phyloP scores from a whole-genome alignment of 805 yeast genomes.

The Sungouiozyma ichnusensis region DNA sequence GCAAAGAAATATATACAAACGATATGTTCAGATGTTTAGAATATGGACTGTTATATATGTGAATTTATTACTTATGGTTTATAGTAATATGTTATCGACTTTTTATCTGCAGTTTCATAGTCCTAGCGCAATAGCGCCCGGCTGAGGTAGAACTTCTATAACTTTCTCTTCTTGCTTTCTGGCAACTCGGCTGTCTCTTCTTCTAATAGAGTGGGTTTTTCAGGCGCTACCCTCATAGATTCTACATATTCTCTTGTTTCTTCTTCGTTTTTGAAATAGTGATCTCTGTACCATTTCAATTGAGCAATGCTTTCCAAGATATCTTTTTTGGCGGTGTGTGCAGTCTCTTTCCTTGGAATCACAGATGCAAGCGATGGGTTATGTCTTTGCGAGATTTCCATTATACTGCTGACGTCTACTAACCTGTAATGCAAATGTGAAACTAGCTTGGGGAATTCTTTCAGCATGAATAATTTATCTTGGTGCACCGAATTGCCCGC shows the following conservation, averaged over 20 bases:
- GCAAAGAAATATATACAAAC: too few relatives aligned
- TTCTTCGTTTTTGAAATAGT: slow-evolving; percentile 38
- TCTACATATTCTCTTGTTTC: slow-evolving; percentile 11
- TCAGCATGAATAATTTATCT: slow-evolving; percentile 76
- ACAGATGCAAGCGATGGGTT: slow-evolving; percentile 48
- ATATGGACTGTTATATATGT: too few relatives aligned
- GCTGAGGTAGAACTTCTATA: background rate
- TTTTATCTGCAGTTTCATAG: too few relatives aligned
- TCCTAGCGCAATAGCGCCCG: too few relatives aligned
- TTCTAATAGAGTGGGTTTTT: background rate
- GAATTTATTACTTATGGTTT: too few relatives aligned
- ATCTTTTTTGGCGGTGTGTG: slow-evolving; percentile 84
- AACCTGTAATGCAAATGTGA: slow-evolving; percentile 61
- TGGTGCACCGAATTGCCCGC: slow-evolving; percentile 92
- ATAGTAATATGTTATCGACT: too few relatives aligned
- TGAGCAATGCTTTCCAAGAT: slow-evolving; percentile 83
- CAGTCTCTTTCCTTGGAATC: slow-evolving; percentile 53
- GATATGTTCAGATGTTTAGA: too few relatives aligned
- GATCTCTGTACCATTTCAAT: slow-evolving; percentile 61
- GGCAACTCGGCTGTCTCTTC: background rate
- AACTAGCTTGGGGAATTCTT: slow-evolving; percentile 72
- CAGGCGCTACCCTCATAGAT: slow-evolving; percentile 1
- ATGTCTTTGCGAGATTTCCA: slow-evolving; percentile 72
- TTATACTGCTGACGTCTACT: slow-evolving; percentile 79
- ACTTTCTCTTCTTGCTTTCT: background rate